A percentile compares a stretch with the other conserved stretches of the same genome.
phyloP scores from a whole-genome alignment of 257 asterid species.

The Striga asiatica region DNA sequence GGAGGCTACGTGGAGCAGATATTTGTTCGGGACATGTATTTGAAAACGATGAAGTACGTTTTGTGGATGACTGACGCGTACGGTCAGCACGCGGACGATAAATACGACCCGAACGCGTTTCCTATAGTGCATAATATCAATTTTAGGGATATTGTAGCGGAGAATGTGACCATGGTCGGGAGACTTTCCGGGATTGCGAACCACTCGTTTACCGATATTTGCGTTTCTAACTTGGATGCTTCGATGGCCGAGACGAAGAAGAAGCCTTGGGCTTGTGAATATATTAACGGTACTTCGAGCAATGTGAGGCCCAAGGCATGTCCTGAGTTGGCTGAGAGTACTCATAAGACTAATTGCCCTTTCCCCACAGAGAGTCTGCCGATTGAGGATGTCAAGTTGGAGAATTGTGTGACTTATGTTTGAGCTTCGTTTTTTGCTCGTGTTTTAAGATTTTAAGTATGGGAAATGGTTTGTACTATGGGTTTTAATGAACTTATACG shows the following conservation, averaged over 20 bases:
- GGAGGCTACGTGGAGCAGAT: constrained; percentile 52
- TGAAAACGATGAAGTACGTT: constrained; percentile 42
- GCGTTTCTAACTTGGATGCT: constrained; percentile 36
- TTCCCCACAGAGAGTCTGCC: too few relatives aligned
- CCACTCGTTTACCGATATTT: constrained; percentile 38
- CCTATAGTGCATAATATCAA: constrained; percentile 39
- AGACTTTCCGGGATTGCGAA: constrained; percentile 31
- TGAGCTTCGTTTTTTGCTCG: too few relatives aligned
- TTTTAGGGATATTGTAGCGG: constrained; percentile 22
- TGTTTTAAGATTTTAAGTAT: too few relatives aligned
- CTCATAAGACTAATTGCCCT: too few relatives aligned
- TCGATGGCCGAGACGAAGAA: constrained; percentile 14
- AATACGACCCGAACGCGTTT: constrained; percentile 49
- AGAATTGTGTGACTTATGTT: too few relatives aligned
- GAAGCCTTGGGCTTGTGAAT: not conserved
- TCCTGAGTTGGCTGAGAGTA: too few relatives aligned
- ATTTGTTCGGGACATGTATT: constrained; percentile 24
- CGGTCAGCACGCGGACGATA: constrained; percentile 36
- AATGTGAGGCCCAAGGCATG: too few relatives aligned
- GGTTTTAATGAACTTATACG: too few relatives aligned
- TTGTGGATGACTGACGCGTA: constrained; percentile 66
- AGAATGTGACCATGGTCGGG: constrained; percentile 41
- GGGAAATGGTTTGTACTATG: too few relatives aligned
- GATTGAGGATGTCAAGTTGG: too few relatives aligned
- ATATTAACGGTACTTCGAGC: too few relatives aligned